A percentile compares a stretch with the other conserved stretches of the same genome.
Conservation (phyloP, 1,139 yeast species). For the Kodamaea derodonti region DNA sequence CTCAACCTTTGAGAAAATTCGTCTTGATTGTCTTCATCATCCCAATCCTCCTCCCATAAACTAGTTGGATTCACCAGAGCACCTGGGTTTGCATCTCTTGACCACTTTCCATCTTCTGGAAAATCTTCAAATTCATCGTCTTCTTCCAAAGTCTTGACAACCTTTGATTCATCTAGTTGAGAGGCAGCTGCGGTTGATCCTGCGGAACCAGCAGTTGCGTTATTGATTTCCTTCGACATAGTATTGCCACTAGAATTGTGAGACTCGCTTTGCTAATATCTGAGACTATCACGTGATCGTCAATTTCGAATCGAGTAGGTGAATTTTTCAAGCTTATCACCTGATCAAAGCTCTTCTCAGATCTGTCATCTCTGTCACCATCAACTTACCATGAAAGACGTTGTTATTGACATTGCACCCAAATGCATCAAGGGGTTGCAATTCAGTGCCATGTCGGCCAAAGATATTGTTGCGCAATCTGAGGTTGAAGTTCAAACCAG, state of each 20-base stretch:
- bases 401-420: constrained; percentile 81
- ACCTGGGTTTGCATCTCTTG: constrained; percentile 27
- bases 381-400: constrained; percentile 54
- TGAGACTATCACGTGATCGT: neutral
- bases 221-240: constrained; percentile 4
- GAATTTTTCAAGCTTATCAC: neutral
- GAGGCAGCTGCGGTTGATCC: constrained; percentile 2
- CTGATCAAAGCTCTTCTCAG: neutral
- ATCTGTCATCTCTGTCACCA: neutral
- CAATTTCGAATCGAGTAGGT: neutral
- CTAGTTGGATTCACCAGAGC: constrained; percentile 36
- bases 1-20: constrained; percentile 71
- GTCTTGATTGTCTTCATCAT: constrained; percentile 85
- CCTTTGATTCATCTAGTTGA: constrained; percentile 26
- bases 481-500: constrained; percentile 92
- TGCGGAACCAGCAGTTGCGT: constrained; percentile 1
- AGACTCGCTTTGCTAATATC: neutral
- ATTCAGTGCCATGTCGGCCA: constrained; percentile 87
- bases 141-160: constrained; percentile 69
- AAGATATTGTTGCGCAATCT: constrained; percentile 88
- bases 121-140: constrained; percentile 96
- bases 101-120: constrained; percentile 71
- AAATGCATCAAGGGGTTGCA: constrained; percentile 87
- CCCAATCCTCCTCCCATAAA: constrained; percentile 97
- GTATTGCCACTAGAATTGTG: neutral